Evolutionary conservation across 805 yeast genomes (phyloP).

Genomic region (Lachancea fermentati): DNA sequence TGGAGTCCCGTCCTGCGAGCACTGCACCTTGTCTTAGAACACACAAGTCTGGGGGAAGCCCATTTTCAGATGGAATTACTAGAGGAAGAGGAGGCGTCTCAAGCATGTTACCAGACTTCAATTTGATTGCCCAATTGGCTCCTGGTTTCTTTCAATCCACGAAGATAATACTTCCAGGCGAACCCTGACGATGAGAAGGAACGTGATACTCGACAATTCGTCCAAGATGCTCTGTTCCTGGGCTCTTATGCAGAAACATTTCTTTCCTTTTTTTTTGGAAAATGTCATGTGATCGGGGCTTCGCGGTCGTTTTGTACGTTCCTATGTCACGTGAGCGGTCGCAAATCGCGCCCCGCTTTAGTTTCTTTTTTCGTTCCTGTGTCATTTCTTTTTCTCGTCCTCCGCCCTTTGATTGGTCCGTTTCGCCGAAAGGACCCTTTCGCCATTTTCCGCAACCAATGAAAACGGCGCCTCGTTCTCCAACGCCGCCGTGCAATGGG

Average conservation of each 20-base stretch:
- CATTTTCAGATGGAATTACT: constrained; percentile 1
- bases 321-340: background rate
- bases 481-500: background rate
- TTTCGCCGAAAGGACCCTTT: background rate
- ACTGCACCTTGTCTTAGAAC: constrained; percentile 5
- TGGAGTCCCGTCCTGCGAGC: background rate
- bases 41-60: constrained; percentile 4
- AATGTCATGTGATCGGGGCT: too few relatives aligned
- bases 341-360: background rate
- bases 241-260: too few relatives aligned
- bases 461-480: background rate
- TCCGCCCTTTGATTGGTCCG: background rate
- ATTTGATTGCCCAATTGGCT: too few relatives aligned
- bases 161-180: too few relatives aligned
- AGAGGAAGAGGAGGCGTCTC: background rate
- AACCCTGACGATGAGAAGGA: background rate
- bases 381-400: background rate
- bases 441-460: background rate
- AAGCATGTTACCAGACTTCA: background rate
- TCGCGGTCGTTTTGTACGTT: too few relatives aligned
- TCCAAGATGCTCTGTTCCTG: too few relatives aligned
- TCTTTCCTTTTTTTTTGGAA: too few relatives aligned
- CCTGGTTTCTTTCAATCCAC: too few relatives aligned
- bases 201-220: too few relatives aligned
- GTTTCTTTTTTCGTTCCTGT: background rate